Evolutionary conservation across 805 yeast species (phyloP).

Genomic region (Barnettozyma siamensis): DNA sequence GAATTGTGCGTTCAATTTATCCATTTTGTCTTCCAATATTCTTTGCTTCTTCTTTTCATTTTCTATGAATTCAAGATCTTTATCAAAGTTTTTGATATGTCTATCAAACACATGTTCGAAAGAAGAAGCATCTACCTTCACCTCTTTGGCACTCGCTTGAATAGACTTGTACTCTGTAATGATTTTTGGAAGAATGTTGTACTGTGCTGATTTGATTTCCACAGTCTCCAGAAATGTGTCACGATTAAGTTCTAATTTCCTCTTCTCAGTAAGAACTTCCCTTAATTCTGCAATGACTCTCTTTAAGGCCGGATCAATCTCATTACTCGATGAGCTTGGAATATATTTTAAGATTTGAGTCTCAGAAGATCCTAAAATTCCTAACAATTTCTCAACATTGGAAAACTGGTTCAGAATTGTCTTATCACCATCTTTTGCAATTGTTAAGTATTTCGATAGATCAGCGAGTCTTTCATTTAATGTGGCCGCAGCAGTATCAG

Average conservation of each 20-base stretch:
- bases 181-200: constrained; percentile 47
- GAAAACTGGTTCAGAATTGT: constrained; percentile 41
- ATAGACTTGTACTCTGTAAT: constrained; percentile 39
- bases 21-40: constrained; percentile 34
- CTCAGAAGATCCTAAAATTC: constrained; percentile 35
- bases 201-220: constrained; percentile 39
- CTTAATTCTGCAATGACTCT: constrained; percentile 32
- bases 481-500: constrained; percentile 39
- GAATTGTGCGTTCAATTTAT: constrained; percentile 28
- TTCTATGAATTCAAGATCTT: constrained; percentile 44
- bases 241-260: constrained; percentile 35
- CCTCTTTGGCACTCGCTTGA: constrained; percentile 14
- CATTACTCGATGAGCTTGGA: constrained; percentile 28
- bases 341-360: constrained; percentile 23
- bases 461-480: constrained; percentile 36
- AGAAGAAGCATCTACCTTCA: constrained; percentile 24
- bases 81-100: constrained; percentile 42
- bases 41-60: constrained; percentile 34
- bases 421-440: constrained; percentile 60
- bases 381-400: constrained; percentile 42
- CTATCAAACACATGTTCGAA: constrained; percentile 37
- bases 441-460: constrained; percentile 43
- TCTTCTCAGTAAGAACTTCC: constrained; percentile 24
- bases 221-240: constrained; percentile 36
- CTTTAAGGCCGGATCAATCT: constrained; percentile 30